These are phyloP conservation scores for Diversispora epigaea DNA, from an alignment of 192 early-diverging fungal genomes.

Conservation along the genomic window DNA sequence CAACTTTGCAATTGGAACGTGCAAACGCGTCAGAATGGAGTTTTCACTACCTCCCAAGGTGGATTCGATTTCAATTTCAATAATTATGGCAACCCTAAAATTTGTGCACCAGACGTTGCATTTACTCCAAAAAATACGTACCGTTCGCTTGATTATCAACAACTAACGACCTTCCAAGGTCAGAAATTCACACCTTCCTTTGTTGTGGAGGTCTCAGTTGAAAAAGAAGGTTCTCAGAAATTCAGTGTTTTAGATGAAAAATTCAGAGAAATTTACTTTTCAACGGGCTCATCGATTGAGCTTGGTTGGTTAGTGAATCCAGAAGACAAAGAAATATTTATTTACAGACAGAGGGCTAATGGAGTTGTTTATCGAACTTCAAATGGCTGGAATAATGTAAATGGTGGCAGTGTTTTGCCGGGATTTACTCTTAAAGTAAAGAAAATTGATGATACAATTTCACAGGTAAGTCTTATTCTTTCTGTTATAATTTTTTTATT, in stretches of 20 bases:
- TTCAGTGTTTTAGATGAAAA: conserved; percentile 19
- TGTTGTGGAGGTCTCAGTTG: conserved; percentile 28
- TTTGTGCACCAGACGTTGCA: conserved; percentile 23
- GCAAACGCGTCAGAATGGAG: conserved; percentile 19
- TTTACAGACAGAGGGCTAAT: conserved; percentile 1
- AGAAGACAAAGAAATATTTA: not conserved
- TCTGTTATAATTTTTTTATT: conserved; percentile 21
- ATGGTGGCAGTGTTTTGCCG: conserved; percentile 23
- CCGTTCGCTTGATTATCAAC: conserved; percentile 1
- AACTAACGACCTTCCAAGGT: conserved; percentile 25
- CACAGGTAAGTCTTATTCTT: conserved; percentile 18
- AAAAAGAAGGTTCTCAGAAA: not conserved
- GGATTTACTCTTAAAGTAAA: conserved; percentile 19
- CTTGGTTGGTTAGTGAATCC: conserved; percentile 28
- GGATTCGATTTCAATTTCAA: conserved; percentile 30
- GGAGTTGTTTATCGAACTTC: not conserved
- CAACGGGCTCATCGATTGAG: conserved; percentile 19
- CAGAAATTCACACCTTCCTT: conserved; percentile 15
- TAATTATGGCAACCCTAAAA: not conserved
- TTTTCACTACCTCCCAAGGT: conserved; percentile 17
- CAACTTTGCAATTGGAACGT: conserved; percentile 32
- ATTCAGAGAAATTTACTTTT: conserved; percentile 21
- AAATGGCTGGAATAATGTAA: conserved; percentile 8
- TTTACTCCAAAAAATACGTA: conserved; percentile 8
- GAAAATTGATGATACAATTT: conserved; percentile 18